Conservation (phyloP, 1,284 basidiomycete genomes). For the Peniophora sp. region DNA sequence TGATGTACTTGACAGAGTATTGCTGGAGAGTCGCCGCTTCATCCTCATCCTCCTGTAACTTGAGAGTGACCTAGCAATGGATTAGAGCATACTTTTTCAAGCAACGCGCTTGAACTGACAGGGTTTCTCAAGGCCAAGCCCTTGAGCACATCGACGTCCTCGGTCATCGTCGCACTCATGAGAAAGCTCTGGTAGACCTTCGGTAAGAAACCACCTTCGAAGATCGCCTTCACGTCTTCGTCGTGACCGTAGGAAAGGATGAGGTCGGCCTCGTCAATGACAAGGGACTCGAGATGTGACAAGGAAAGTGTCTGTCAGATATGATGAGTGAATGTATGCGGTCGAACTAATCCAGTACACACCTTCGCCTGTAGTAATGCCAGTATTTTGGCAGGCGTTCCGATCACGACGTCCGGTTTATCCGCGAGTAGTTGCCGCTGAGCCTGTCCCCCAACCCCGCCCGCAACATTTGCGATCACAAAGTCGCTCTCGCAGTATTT, state of each 20-base stretch:
- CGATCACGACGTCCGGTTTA: constrained; percentile 86
- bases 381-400: constrained; percentile 85
- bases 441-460: constrained; percentile 64
- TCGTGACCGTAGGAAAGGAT: constrained; percentile 97
- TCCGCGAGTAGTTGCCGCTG: constrained; percentile 88
- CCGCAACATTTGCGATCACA: constrained; percentile 72
- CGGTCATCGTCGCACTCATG: constrained; percentile 97
- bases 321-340: constrained; percentile 1
- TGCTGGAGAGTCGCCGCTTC: constrained; percentile 78
- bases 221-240: constrained; percentile 82
- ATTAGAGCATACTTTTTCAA: constrained; percentile 25
- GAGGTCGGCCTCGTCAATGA: constrained; percentile 97
- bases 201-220: constrained; percentile 72
- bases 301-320: constrained; percentile 47
- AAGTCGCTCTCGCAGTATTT: constrained; percentile 77
- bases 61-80: constrained; percentile 62
- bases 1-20: constrained; percentile 66
- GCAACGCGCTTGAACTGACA: constrained; percentile 36
- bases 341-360: constrained; percentile 3
- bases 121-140: constrained; percentile 84
- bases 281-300: constrained; percentile 71
- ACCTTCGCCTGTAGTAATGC: constrained; percentile 77
- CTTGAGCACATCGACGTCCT: constrained; percentile 89
- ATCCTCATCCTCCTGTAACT: constrained; percentile 80
- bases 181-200: constrained; percentile 91